Evolutionary conservation across 768 basidiomycete genomes (phyloP).

Genomic region (Rhizopogon rudus): DNA sequence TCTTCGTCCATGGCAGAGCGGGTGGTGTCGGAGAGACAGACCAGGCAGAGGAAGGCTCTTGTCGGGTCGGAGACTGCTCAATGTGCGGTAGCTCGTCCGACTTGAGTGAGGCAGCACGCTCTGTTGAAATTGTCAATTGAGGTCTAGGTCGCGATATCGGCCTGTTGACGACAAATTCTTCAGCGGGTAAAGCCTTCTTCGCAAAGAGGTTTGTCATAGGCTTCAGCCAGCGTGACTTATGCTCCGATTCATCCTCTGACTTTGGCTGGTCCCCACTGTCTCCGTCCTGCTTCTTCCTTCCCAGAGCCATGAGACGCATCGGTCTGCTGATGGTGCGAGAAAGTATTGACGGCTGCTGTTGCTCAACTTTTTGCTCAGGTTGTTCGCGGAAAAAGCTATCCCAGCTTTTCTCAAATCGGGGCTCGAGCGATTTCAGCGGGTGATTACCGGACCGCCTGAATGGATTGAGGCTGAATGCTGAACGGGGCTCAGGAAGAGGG

Average conservation of each 20-base stretch:
- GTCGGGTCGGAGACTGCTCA: slow-evolving; percentile 20
- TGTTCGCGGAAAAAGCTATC: slow-evolving; percentile 38
- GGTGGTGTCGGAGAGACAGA: slow-evolving; percentile 28
- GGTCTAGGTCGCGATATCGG: slow-evolving; percentile 20
- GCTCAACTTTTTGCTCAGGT: slow-evolving; percentile 8
- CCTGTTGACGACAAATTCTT: slow-evolving; percentile 17
- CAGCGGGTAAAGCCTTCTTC: slow-evolving; percentile 13
- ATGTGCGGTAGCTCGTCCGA: slow-evolving; percentile 22
- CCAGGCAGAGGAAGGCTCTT: slow-evolving; percentile 25
- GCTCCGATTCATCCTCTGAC: slow-evolving; percentile 20
- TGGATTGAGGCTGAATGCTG: slow-evolving; percentile 25
- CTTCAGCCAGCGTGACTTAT: slow-evolving; percentile 30
- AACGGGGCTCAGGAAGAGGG: slow-evolving; percentile 39
- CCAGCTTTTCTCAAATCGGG: slow-evolving; percentile 37
- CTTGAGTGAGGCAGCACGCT: slow-evolving; percentile 29
- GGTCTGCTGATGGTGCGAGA: slow-evolving; percentile 23
- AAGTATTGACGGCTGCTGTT: slow-evolving; percentile 20
- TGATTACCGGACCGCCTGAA: slow-evolving; percentile 32
- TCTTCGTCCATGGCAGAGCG: slow-evolving; percentile 19
- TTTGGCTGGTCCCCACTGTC: slow-evolving; percentile 17
- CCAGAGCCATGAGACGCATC: slow-evolving; percentile 41
- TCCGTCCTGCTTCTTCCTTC: slow-evolving; percentile 33
- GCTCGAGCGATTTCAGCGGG: slow-evolving; percentile 22
- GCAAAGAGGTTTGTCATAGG: slow-evolving; percentile 27
- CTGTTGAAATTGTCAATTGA: slow-evolving; percentile 40